These are phyloP conservation scores for Coemansia sp. DNA, from an alignment of 192 early-diverging fungal species.

Conservation along the genomic window DNA sequence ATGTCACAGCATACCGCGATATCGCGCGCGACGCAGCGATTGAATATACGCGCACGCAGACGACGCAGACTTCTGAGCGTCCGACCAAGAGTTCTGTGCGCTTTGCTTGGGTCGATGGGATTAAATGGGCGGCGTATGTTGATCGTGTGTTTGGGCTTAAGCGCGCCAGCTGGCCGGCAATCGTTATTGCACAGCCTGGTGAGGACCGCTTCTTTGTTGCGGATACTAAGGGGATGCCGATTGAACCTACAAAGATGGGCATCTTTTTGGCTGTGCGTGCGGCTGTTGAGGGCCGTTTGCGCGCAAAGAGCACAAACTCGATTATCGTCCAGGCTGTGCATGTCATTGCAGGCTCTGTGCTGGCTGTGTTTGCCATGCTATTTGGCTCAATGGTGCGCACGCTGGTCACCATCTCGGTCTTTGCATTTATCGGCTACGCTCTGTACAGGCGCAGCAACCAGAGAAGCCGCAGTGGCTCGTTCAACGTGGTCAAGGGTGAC, in stretches of 20 bases:
- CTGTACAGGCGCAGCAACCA: constrained; percentile 15
- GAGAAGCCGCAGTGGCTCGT: constrained; percentile 5
- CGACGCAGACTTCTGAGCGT: neutral
- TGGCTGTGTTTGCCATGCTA: constrained; percentile 17
- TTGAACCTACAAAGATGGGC: constrained; percentile 37
- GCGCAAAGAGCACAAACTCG: constrained; percentile 32
- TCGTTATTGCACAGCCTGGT: constrained; percentile 55
- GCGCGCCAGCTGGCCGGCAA: constrained; percentile 34
- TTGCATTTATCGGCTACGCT: constrained; percentile 15
- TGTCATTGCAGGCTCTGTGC: neutral
- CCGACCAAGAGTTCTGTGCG: constrained; percentile 29
- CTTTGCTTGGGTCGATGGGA: constrained; percentile 65
- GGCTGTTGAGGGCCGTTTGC: constrained; percentile 36
- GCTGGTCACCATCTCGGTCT: constrained; percentile 22
- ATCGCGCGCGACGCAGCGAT: constrained; percentile 25
- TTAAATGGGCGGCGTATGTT: constrained; percentile 62
- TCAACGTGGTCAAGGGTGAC: constrained; percentile 42
- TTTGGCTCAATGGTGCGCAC: constrained; percentile 29
- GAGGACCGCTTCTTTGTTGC: constrained; percentile 42
- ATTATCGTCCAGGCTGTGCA: constrained; percentile 31
- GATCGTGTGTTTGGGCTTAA: constrained; percentile 52
- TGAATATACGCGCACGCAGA: constrained; percentile 16
- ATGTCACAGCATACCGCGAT: constrained; percentile 13
- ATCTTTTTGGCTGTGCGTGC: constrained; percentile 46
- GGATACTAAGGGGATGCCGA: constrained; percentile 23